Evolutionary conservation across 768 basidiomycete genomes (phyloP).

Genomic region (Boletus rex-veris): DNA sequence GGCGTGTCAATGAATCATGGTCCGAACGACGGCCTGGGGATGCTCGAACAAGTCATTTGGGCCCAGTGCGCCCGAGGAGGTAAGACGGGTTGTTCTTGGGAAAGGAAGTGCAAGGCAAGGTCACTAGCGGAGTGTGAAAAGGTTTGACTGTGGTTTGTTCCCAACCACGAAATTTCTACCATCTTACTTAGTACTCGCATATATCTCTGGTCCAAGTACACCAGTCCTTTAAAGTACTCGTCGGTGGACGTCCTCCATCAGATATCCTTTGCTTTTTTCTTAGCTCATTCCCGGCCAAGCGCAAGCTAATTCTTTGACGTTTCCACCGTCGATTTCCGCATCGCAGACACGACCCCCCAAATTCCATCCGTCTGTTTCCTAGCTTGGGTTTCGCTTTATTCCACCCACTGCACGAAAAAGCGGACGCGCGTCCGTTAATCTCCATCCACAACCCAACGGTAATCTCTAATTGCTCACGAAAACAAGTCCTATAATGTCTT

Average conservation of each 20-base stretch:
- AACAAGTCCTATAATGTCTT: slow-evolving; percentile 78
- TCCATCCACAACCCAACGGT: slow-evolving; percentile 39
- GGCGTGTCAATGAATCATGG: no score
- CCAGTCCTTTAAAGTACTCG: slow-evolving; percentile 34
- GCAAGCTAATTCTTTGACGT: slow-evolving; percentile 33
- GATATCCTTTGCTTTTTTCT: slow-evolving; percentile 24
- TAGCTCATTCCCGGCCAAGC: slow-evolving; percentile 26
- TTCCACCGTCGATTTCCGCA: slow-evolving; percentile 20
- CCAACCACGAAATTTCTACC: slow-evolving; percentile 32
- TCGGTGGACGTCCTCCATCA: slow-evolving; percentile 30
- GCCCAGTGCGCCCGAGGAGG: not conserved
- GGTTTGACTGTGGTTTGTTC: slow-evolving; percentile 23
- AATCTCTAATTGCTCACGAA: slow-evolving; percentile 77
- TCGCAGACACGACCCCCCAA: slow-evolving; percentile 28
- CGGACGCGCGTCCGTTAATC: slow-evolving; percentile 33
- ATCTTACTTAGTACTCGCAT: slow-evolving; percentile 38
- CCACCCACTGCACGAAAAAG: slow-evolving; percentile 31
- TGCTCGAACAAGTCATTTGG: not conserved
- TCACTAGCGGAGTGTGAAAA: slow-evolving; percentile 34
- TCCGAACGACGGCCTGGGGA: not conserved
- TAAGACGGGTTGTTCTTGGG: slow-evolving; percentile 22
- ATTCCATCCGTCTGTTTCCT: slow-evolving; percentile 14
- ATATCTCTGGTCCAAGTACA: slow-evolving; percentile 35
- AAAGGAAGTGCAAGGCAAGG: slow-evolving; percentile 14
- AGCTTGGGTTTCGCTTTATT: slow-evolving; percentile 23